These are phyloP conservation scores for Phytophthora kernoviae DNA, from an alignment of 352 stramenopile genomes.

Conservation along the genomic window DNA sequence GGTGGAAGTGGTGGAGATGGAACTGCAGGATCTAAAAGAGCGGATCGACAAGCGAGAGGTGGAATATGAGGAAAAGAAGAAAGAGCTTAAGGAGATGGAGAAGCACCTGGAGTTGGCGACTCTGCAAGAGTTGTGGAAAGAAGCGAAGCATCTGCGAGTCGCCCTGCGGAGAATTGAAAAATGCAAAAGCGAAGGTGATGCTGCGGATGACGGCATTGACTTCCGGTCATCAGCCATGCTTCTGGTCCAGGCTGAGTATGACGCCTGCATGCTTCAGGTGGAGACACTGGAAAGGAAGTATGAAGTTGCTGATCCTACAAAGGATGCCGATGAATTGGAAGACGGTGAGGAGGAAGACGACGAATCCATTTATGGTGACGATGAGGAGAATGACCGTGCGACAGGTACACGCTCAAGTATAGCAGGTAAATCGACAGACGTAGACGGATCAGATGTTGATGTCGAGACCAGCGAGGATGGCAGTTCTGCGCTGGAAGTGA, in stretches of 20 bases:
- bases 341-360: conserved; percentile 50
- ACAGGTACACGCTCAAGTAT: conserved; percentile 25
- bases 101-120: conserved; percentile 73
- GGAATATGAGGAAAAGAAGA: conserved; percentile 80
- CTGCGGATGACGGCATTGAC: conserved; percentile 59
- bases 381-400: conserved; percentile 23
- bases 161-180: conserved; percentile 72
- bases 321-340: conserved; percentile 61
- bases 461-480: conserved; percentile 34
- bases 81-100: conserved; percentile 75
- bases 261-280: conserved; percentile 65
- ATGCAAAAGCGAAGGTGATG: conserved; percentile 66
- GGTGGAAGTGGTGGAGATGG: conserved; percentile 84
- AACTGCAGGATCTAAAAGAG: conserved; percentile 78
- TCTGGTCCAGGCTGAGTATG: conserved; percentile 79
- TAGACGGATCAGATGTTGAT: conserved; percentile 32
- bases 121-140: conserved; percentile 80
- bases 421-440: conserved; percentile 21
- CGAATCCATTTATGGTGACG: conserved; percentile 54
- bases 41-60: conserved; percentile 69
- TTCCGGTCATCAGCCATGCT: conserved; percentile 72
- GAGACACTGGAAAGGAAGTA: conserved; percentile 78
- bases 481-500: conserved; percentile 51
- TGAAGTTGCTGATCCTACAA: conserved; percentile 54
- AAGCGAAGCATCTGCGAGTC: conserved; percentile 61